Evolutionary conservation across 2,329 filamentous ascomycete species (phyloP).

Genomic region (Sclerotinia sclerotiorum): DNA sequence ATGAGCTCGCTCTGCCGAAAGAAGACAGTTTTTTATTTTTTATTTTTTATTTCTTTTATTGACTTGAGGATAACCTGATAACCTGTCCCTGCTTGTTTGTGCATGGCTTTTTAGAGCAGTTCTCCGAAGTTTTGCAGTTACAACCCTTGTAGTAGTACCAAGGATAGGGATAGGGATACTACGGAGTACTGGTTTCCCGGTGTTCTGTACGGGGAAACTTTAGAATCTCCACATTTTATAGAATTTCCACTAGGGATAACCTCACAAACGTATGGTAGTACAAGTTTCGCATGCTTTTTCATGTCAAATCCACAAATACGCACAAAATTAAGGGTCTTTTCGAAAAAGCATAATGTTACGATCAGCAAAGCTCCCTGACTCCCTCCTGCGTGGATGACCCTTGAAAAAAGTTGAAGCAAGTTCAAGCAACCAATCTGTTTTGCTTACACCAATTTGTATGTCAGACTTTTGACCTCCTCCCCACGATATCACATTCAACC

Average conservation of each 20-base stretch:
- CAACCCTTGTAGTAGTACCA: slow-evolving; percentile 8
- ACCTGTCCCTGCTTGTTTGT: too few species aligned
- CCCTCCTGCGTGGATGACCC: not conserved
- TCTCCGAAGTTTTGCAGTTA: too few species aligned
- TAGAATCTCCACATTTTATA: slow-evolving; percentile 16
- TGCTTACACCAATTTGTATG: slow-evolving; percentile 19
- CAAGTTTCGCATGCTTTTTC: not conserved
- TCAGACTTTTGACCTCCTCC: slow-evolving; percentile 14
- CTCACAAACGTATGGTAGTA: not conserved
- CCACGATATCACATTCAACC: slow-evolving; percentile 16
- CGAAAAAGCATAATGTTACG: slow-evolving; percentile 5
- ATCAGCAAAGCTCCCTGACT: slow-evolving; percentile 18
- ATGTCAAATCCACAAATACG: not conserved
- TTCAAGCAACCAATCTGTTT: not conserved
- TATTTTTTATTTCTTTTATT: too few species aligned
- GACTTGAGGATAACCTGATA: too few species aligned
- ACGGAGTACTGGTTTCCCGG: not conserved
- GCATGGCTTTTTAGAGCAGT: too few species aligned
- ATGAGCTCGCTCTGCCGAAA: not conserved
- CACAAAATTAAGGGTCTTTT: slow-evolving; percentile 7
- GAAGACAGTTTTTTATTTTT: not conserved
- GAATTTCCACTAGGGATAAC: not conserved
- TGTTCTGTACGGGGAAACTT: slow-evolving; percentile 15
- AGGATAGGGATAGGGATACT: slow-evolving; percentile 12
- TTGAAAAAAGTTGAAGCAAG: not conserved